Base-by-base conservation (phyloP, 2,329 filamentous ascomycete genomes). In the Zalaria sp. region DNA sequence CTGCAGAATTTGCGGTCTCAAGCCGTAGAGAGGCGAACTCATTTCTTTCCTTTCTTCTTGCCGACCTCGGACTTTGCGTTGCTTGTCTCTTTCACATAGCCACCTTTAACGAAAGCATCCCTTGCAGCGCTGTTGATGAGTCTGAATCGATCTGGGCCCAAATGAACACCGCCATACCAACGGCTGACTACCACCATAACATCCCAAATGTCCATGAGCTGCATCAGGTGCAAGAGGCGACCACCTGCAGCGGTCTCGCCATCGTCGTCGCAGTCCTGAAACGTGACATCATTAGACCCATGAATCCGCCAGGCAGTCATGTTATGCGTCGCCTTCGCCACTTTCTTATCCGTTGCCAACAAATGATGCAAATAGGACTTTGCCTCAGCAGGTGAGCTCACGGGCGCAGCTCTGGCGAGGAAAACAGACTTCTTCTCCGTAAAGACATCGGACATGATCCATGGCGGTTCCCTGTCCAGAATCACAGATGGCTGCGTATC, bases 201-300 rank as follows among this genome's bases (percentile, higher is more conserved):
- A 60, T 93, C 77, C 87, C 88, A 95, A 7, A 93, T 71, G 55
- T 88, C 84, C 84, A 95, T 95, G 46, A 94, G 64, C 66, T 95
- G 87, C 79, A 98, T 81, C 27, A 98, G 67, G 64, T 93, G 86
- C 46, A 96, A 63, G 55, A 98, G 62, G 35, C 91, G 72, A 0
- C 82, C 79, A 1, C 91, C 91, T 0, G 91, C 91, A 4, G 91
- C 91, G 26, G 83, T 83, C 69, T 98, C 91, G 2, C 91, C 91
- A 58, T 98, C 91, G 54, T 98, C 91, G 53, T 98, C 84, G 56
- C 81, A 95, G 62, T 98, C 91, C 60, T 96, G 88, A 51, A 80
- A 86, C n/a, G 52, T 35, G 52, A 53, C 4, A 48, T 44, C 71
- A 4, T 66, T 64, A 0, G 62, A 53, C 0, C 74, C 75, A 27